Percentiles rank a stretch among this genome's conserved stretches.
Conservation (phyloP, 129 eudicot genomes). For the Ambrosia trifida region DNA sequence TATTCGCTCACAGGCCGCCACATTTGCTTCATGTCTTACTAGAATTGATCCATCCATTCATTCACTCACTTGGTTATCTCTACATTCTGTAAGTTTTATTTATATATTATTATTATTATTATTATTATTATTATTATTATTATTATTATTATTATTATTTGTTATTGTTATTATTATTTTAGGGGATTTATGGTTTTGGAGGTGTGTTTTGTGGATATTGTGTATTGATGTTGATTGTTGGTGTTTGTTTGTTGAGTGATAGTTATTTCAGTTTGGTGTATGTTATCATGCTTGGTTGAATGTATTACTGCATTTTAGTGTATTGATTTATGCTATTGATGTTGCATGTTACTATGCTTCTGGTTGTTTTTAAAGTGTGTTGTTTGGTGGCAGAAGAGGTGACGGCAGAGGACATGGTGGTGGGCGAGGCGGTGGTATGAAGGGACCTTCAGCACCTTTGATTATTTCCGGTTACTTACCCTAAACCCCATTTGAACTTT, state of each 20-base stretch:
- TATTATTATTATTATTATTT: background rate
- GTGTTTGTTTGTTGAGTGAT: no score
- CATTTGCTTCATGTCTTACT: constrained; percentile 49
- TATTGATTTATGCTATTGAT: background rate
- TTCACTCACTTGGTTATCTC: constrained; percentile 93
- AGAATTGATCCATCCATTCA: constrained; percentile 70
- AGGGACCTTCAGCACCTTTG: no score
- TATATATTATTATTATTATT: no score
- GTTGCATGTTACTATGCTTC: background rate
- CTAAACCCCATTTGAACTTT: no score
- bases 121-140: background rate
- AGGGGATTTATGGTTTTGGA: constrained; percentile 27
- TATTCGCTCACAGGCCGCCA: constrained; percentile 54
- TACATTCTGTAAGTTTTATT: constrained; percentile 54
- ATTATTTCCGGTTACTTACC: no score
- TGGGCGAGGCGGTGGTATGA: no score
- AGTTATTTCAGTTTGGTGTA: background rate
- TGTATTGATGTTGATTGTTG: no score
- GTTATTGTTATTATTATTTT: background rate
- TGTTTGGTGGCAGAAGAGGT: no score
- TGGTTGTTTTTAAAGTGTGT: no score
- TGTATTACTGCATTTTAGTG: background rate
- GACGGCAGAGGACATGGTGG: no score
- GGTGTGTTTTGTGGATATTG: background rate
- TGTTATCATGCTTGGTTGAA: background rate